Base-by-base conservation (phyloP, 2,329 filamentous ascomycete genomes). In the Epichloe sylvatica region DNA sequence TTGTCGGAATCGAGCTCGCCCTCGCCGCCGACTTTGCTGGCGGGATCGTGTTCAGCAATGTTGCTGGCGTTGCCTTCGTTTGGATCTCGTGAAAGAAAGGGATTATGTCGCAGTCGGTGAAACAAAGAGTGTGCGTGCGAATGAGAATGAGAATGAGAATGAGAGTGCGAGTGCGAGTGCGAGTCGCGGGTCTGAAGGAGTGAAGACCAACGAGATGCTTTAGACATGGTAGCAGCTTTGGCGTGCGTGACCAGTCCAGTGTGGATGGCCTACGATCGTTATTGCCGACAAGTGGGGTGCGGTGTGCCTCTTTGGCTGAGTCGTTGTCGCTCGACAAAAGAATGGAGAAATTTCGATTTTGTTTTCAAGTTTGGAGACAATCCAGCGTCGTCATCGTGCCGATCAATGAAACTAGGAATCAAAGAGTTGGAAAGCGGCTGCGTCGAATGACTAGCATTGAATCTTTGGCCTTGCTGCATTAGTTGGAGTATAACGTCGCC, bases 171-270 rank as follows among this genome's bases (percentile, higher is more conserved):
- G 46, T 59, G 59, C 55, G 57, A 49, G 47, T 55, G 50, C 39
- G 50, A 47, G 50, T 59, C 56, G 42, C 55, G 57, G 60, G 61
- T 57, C 62, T 66, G 64, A 64, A 61, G 56, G 64, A 65, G 63
- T 64, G 63, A 66, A 67, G 65, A 56, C 63, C 60, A 55, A 56
- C 53, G 61, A 53, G 56, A 57, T 57, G 55, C 60, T 56, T 61
- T 63, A 60, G 64, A 64, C 65, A 66, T 67, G 55, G 52, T 55
- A 49, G 52, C 47, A 23, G 53, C 55, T 51, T 38, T 51, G 46
- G 56, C 51, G 54, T 51, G 38, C 38, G 41, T 30, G 8, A 30
- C 30, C 30, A 38, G 51, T 38, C 49, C 49, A 36, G 34, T 45
- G 41, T 12, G 49, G 35, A 30, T 34, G 44, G 39, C 50, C 36